A percentile compares a stretch with the other conserved stretches of the same genome.
phyloP scores from a whole-genome alignment of 768 basidiomycete genomes.

The Neoboletus magnificus region DNA sequence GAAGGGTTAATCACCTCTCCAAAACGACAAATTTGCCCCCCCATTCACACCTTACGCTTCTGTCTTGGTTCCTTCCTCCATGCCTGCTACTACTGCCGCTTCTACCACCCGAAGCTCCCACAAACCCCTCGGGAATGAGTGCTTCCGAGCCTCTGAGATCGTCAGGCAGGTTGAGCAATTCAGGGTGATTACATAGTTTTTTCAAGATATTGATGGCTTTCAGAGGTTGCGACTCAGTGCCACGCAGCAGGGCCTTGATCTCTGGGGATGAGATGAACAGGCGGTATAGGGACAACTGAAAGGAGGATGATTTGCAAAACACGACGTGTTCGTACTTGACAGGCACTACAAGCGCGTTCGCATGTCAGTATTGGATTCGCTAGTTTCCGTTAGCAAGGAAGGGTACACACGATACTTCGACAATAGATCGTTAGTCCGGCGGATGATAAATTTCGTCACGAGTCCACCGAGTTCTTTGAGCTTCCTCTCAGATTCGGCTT shows the following conservation, averaged over 20 bases:
- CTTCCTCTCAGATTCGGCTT: conserved; percentile 83
- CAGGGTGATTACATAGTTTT: conserved; percentile 95
- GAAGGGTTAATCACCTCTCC: conserved; percentile 59
- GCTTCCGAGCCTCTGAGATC: conserved; percentile 81
- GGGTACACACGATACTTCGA: conserved; percentile 83
- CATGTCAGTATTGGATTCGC: neutral
- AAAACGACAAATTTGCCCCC: conserved; percentile 90
- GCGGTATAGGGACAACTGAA: conserved; percentile 83
- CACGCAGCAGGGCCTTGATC: conserved; percentile 85
- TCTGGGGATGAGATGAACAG: conserved; percentile 91
- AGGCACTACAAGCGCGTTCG: conserved; percentile 59
- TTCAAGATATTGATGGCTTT: conserved; percentile 94
- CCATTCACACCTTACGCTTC: conserved; percentile 69
- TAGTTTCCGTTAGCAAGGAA: neutral
- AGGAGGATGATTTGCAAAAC: conserved; percentile 81
- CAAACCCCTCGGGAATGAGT: conserved; percentile 79
- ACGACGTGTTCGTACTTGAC: conserved; percentile 99
- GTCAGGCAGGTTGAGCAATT: conserved; percentile 78
- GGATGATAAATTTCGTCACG: conserved; percentile 92
- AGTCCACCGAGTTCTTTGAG: conserved; percentile 85
- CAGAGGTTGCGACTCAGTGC: conserved; percentile 86
- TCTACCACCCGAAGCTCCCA: conserved; percentile 39
- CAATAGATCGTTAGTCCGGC: conserved; percentile 88
- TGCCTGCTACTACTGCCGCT: conserved; percentile 36
- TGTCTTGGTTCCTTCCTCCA: conserved; percentile 38